Evolutionary conservation across 176 grass and related monocot species (phyloP), one percentile per base, ranked within the genome.

Genomic region (Phyllostachys edulis): DNA sequence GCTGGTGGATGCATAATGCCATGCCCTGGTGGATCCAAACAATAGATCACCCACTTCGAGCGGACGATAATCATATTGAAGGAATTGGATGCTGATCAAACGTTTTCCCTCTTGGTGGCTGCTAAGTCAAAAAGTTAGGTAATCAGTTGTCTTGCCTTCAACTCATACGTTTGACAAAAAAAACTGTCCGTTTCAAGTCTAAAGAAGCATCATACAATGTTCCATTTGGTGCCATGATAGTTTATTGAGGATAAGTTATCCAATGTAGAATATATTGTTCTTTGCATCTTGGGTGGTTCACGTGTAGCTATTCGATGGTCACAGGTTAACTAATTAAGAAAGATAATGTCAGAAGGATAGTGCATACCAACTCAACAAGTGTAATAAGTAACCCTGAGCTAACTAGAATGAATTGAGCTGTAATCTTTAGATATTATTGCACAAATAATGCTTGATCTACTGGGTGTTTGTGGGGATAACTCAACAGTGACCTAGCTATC

Each of bases 21-120:
- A 89, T 65, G 80, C 87, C 82, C 87, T 67, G 72, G 78, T 62
- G 80, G 83, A 87, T 84, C 87, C 70, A 84, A 79, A 84, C 70
- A 60, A 63, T 29, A 87, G 84, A 90, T 68, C 80, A 56, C 55
- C 64, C 80, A 63, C 75, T 87, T 86, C 32, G 72, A 80, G 75
- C 80, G 56, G 54, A 80, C 67, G 34, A 57, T 50, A 26, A 12
- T 79, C 45, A 57, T 68, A 79, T 14, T 11, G 4, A 64, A 79
- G 29, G 50, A 79, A 72, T 16, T 60, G 49, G 47, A 79, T 71
- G 82, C 36, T 71, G 56, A 65, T 87, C 57, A 57, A 42, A 67
- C 14, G 51, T 63, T 81, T 87, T 71, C 60, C 64, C 64, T 67
- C 63, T 85, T 29, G 84, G 65, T 77, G 81, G 77, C 91, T 87